These are phyloP conservation scores for Eutypella sp. DNA, from an alignment of 2,329 filamentous ascomycete species.

Conservation along the genomic window DNA sequence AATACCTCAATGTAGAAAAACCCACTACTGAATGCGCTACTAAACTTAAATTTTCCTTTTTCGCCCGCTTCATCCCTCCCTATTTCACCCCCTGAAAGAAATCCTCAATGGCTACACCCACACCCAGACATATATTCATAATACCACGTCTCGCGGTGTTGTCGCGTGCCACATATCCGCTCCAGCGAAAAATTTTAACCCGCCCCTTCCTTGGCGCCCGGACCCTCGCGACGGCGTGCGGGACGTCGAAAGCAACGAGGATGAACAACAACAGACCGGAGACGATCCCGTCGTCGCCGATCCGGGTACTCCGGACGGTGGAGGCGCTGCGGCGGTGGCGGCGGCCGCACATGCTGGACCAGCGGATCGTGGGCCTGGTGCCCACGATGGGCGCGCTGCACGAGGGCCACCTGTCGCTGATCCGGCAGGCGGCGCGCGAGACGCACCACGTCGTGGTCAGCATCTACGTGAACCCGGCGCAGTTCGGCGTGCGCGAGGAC, in stretches of 20 bases:
- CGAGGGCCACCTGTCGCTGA: conserved; percentile 79
- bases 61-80: too few species aligned
- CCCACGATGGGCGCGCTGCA: conserved; percentile 99
- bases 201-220: conserved; percentile 5
- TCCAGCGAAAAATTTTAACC: conserved; percentile 1
- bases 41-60: too few species aligned
- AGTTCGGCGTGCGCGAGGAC: conserved; percentile 89
- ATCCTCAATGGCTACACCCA: too few species aligned
- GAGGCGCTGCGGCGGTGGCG: conserved; percentile 66
- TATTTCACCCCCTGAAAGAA: too few species aligned
- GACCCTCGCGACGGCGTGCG: conserved; percentile 17
- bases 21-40: too few species aligned
- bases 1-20: too few species aligned
- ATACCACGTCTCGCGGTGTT: conserved; percentile 16
- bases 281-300: conserved; percentile 51
- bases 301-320: conserved; percentile 73
- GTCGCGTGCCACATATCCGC: conserved; percentile 15
- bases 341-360: conserved; percentile 57
- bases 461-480: conserved; percentile 94
- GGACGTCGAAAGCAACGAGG: background rate
- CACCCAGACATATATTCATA: conserved; percentile 18
- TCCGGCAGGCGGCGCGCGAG: conserved; percentile 76
- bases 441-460: conserved; percentile 85
- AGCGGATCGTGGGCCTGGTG: conserved; percentile 77
- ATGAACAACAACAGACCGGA: conserved; percentile 22